Evolutionary conservation across 2,329 filamentous ascomycete genomes (phyloP), one percentile per base, ranked within the genome.

Genomic region (Diaporthe sp.): DNA sequence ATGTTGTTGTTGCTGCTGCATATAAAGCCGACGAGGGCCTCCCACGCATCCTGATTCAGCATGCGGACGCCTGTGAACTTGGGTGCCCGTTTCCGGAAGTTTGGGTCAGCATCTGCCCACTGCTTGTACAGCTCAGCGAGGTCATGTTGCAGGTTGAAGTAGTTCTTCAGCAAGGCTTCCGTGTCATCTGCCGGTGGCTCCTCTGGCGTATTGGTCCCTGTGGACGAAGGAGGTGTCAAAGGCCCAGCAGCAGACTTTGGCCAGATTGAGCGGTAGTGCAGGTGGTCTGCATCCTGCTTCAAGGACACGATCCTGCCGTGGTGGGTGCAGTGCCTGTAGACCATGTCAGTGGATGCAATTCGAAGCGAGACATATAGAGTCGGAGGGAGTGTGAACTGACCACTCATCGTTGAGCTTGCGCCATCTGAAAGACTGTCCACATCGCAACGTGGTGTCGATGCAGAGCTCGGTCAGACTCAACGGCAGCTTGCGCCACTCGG

Each of bases 1-100:
- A 99, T 99, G 82, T 99, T 98, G 86, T 99, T 99, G 85, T 99
- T 99, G 85, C 95, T 98, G 85, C 96, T 98, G 88, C 97, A 99
- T 78, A 99, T 99, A 84, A 99, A 99, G 74, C 94, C 93, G 34
- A 99, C 88, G 31, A 99, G 88, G 0, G 97, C 92, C 84, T 99
- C 97, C 97, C 97, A 99, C 1, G 96, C 93, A 86, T 98, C 96
- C 85, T 99, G 97, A 80, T 93, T 94, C 60, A 99, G 86, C 78
- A 99, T 98, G 31, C 97, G 92, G 74, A 99, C 94, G 17, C 97
- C 97, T 0, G 93, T 93, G 83, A 99, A 99, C 74, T 93, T 92
- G 0, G 94, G 93, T 0, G 97, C 96, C 79, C 94, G 95, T 81
- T 93, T 94, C 80, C 92, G 93, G 85, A 99, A 99, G 83, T 98